These are phyloP conservation scores for Lecanicillium sp. DNA, from an alignment of 2,329 filamentous ascomycete genomes.

Conservation along the genomic window DNA sequence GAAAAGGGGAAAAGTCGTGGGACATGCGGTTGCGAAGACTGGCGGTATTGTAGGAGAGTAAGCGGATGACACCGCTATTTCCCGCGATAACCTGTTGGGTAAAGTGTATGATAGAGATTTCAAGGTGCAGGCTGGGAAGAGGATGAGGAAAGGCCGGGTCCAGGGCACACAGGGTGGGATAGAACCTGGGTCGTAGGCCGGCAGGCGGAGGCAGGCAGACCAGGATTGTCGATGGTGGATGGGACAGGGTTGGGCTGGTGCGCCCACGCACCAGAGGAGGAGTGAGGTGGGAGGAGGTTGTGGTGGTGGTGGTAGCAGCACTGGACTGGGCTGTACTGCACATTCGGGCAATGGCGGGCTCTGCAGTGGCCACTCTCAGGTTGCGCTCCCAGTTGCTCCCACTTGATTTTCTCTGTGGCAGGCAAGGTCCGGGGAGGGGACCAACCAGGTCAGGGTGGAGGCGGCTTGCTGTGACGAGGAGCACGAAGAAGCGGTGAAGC, in stretches of 20 bases:
- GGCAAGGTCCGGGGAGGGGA: not conserved
- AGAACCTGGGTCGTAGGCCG: not conserved
- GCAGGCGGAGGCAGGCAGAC: not conserved
- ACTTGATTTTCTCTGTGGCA: not conserved
- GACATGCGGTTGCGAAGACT: conserved; percentile 16
- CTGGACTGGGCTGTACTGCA: not conserved
- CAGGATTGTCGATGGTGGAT: conserved; percentile 3
- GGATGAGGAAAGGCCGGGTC: conserved; percentile 6
- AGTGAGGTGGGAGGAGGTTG: conserved; percentile 7
- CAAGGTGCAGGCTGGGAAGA: conserved; percentile 10
- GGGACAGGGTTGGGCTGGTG: too few species aligned
- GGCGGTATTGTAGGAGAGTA: conserved; percentile 27
- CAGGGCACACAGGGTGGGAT: not conserved
- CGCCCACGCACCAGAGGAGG: too few species aligned
- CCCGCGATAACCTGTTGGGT: conserved; percentile 10
- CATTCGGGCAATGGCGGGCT: too few species aligned
- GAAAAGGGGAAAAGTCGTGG: conserved; percentile 21
- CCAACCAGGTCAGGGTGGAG: not conserved
- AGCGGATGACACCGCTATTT: conserved; percentile 39
- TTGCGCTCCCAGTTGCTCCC: too few species aligned
- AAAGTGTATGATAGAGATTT: conserved; percentile 12
- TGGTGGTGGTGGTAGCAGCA: conserved; percentile 5
- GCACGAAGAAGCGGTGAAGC: conserved; percentile 10
- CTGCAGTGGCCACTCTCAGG: too few species aligned
- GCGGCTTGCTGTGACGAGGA: not conserved